These are phyloP conservation scores for Ceratocystis papillata DNA, from an alignment of 2,329 filamentous ascomycete genomes.

Conservation along the genomic window DNA sequence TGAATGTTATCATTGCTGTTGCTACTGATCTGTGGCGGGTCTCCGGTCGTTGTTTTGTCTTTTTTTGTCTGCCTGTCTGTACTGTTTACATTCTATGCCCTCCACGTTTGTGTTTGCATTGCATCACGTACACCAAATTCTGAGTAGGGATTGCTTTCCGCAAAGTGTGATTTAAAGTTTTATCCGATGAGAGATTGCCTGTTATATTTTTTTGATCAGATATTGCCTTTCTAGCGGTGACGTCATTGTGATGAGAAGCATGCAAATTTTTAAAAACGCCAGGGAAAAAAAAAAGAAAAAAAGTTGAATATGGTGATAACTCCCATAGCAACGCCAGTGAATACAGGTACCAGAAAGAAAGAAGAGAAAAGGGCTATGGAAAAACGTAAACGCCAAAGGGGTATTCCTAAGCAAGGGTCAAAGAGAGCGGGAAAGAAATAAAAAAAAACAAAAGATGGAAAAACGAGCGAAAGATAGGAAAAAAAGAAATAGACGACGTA, in stretches of 20 bases:
- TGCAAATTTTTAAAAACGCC: background rate
- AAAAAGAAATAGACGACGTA: background rate
- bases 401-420: background rate
- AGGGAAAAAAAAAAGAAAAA: background rate
- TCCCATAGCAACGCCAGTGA: background rate
- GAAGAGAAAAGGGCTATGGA: background rate
- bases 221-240: background rate
- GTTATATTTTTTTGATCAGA: background rate
- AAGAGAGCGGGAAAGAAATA: background rate
- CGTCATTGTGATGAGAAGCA: background rate
- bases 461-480: background rate
- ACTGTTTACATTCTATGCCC: slow-evolving; percentile 10
- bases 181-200: too few relatives aligned
- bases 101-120: slow-evolving; percentile 9
- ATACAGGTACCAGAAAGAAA: background rate
- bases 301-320: background rate
- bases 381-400: background rate
- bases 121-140: background rate
- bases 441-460: background rate
- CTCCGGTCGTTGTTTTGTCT: slow-evolving; percentile 17
- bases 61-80: slow-evolving; percentile 14
- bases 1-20: slow-evolving; percentile 10
- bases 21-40: background rate
- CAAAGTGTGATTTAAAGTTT: background rate
- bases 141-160: background rate